Evolutionary conservation across 441 rosid species (phyloP).

Genomic region (Gossypium schwendimanii): DNA sequence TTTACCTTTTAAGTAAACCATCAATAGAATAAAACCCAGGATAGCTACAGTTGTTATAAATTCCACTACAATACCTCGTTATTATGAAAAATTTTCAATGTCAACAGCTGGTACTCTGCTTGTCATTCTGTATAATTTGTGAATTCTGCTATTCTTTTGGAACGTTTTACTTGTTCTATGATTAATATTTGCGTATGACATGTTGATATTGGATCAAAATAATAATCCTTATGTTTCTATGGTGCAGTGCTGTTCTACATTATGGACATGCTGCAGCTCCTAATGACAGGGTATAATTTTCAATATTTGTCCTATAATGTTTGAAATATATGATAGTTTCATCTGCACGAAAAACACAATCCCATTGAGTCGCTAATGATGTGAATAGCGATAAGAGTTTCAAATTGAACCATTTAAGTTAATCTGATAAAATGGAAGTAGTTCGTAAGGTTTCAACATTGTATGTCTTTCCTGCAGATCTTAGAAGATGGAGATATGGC

Average conservation of each 20-base stretch:
- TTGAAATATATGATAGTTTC: neutral
- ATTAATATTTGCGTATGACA: slow-evolving; percentile 1
- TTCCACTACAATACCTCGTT: neutral
- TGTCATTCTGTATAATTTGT: neutral
- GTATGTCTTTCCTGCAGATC: slow-evolving; percentile 42
- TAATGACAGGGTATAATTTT: slow-evolving; percentile 66
- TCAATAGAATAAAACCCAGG: neutral
- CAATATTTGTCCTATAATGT: neutral
- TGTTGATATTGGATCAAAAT: neutral
- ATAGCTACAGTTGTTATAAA: neutral
- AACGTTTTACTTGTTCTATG: neutral
- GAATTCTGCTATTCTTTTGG: neutral
- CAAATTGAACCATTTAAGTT: neutral
- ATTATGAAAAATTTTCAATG: neutral
- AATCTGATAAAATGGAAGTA: neutral
- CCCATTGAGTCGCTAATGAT: neutral
- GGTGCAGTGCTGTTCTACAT: slow-evolving; percentile 79
- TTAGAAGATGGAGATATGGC: slow-evolving; percentile 86
- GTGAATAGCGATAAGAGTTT: neutral
- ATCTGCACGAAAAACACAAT: neutral
- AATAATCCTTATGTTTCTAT: slow-evolving; percentile 16
- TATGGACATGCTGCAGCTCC: slow-evolving; percentile 99
- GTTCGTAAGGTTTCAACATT: neutral
- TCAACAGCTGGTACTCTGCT: neutral
- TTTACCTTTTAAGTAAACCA: neutral